Base-by-base conservation (phyloP, 2,329 filamentous ascomycete genomes). In the Pyrenochaeta sp. region DNA sequence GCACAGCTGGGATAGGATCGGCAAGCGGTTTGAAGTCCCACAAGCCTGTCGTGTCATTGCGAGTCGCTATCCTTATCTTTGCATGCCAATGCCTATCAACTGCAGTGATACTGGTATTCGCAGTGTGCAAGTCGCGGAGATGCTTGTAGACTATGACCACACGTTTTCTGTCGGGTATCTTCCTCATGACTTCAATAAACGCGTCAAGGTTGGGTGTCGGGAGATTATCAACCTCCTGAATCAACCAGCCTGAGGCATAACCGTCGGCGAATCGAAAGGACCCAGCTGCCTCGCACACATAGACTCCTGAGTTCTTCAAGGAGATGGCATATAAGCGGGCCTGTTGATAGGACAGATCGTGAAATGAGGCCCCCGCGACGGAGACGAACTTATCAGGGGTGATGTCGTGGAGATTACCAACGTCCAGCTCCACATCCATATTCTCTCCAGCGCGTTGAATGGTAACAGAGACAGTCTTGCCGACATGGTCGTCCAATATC, bases 121-220 rank as follows among this genome's bases (percentile, higher is more conserved):
- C 85, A 0, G 94, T 97, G 76, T 99, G 95, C 51, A 99, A 82
- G 73, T 99, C 96, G 51, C 94, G 85, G 32, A 99, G 87, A 74
- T 99, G 94, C 77, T 96, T 95, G 80, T 97, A 99, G 7, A 91
- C 95, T 51, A 98, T 90, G 27, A 98, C 94, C 10, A 99, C 90
- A 48, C 95, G 86, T 27, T 92, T 86, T 50, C 86, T 83, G 71
- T 90, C 87, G 1, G 95, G 92, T 49, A 99, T 96, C 20, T 78
- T 82, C 77, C 91, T 92, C 85, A 97, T 90, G 50, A 97, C 93
- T 65, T 95, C 85, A 59, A 98, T 90, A 72, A 99, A 99, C 2
- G 90, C 85, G 59, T 95, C 85, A 36, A 99, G 82, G 71, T 97
- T 88, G 2, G 91, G 90, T 1, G 93, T 96, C 60, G 92, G 91